These are phyloP conservation scores for Penicillium odoratum DNA, from an alignment of 495 filamentous ascomycete species.

Conservation along the genomic window DNA sequence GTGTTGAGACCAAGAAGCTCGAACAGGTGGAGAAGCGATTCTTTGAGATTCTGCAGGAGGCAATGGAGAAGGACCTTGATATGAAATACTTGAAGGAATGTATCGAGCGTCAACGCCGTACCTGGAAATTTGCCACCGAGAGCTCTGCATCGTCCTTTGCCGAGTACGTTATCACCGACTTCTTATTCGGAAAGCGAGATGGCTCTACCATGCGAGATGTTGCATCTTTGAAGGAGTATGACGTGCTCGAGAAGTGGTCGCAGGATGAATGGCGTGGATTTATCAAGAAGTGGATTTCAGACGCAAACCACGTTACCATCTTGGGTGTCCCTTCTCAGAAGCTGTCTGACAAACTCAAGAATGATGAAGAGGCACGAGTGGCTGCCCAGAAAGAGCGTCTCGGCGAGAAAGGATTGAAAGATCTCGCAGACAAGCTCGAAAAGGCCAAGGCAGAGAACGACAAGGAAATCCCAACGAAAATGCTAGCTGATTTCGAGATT, in stretches of 20 bases:
- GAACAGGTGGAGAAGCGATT: conserved; percentile 80
- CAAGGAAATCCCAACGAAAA: conserved; percentile 69
- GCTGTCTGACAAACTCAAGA: conserved; percentile 70
- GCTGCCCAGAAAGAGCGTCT: conserved; percentile 58
- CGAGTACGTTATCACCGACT: conserved; percentile 81
- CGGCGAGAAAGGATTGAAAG: conserved; percentile 65
- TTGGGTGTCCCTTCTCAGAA: conserved; percentile 77
- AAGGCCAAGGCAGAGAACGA: conserved; percentile 80
- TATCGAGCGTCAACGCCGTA: conserved; percentile 71
- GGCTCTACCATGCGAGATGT: conserved; percentile 76
- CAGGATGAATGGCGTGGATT: conserved; percentile 82
- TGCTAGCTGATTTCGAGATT: conserved; percentile 78
- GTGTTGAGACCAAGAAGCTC: conserved; percentile 85
- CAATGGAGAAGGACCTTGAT: conserved; percentile 75
- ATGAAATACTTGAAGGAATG: conserved; percentile 88
- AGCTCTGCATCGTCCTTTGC: conserved; percentile 72
- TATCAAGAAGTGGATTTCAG: conserved; percentile 78
- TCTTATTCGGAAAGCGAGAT: conserved; percentile 83
- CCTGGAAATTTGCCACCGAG: conserved; percentile 78
- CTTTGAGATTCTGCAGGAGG: conserved; percentile 77
- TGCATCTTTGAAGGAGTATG: conserved; percentile 68
- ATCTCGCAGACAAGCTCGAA: conserved; percentile 73
- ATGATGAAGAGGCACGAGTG: conserved; percentile 61
- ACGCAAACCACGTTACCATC: conserved; percentile 82
- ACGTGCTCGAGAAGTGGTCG: conserved; percentile 73